Base-by-base conservation (phyloP, 352 stramenopile species). In the Phytophthora pseudosyringae region DNA sequence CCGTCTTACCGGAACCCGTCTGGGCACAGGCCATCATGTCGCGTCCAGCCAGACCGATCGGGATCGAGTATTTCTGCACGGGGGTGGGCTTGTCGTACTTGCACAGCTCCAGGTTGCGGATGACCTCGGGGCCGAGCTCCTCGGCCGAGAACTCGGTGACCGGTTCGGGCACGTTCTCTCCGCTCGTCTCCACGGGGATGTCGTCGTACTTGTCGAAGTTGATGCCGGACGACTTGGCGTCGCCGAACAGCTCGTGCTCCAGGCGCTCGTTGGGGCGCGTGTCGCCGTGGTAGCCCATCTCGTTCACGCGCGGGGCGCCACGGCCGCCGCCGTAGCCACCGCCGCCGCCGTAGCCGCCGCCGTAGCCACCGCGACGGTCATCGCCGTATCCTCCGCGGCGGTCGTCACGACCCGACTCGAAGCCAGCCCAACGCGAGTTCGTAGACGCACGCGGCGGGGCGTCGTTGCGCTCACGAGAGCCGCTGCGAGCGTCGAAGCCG, bases 21-120 rank as follows among this genome's bases (percentile, higher is more conserved):
- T 99, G 98, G 12, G 98, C 91, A 88, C 97, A 99, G 6, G 97
- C 98, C 97, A 99, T 99, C 68, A 99, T 91, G 75, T 99, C 98
- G 52, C 97, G 91, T 52, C 94, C 95, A 3, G 79, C 80, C 16
- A 92, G 77, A 76, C 84, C 84, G 71, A 99, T 99, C 39, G 98
- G 97, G 56, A 99, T 98, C 53, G 92, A 98, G 84, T 99, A 99
- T 83, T 99, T 99, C 71, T 99, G 98, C 32, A 99, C 97, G 5
- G 98, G 98, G 31, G 98, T 99, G 21, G 98, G 98, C 70, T 96
- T 98, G 41, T 53, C 68, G 88, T 99, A 99, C 67, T 97, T 91
- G 80, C 90, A 97, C 15, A 98, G 78, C 43, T 96, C 77, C 40
- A 98, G 63, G 76, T 98, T 99, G 52, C 90, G 79, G 29, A 90